Base-by-base conservation (phyloP, 2,329 filamentous ascomycete species). In the Emergomyces africanus region DNA sequence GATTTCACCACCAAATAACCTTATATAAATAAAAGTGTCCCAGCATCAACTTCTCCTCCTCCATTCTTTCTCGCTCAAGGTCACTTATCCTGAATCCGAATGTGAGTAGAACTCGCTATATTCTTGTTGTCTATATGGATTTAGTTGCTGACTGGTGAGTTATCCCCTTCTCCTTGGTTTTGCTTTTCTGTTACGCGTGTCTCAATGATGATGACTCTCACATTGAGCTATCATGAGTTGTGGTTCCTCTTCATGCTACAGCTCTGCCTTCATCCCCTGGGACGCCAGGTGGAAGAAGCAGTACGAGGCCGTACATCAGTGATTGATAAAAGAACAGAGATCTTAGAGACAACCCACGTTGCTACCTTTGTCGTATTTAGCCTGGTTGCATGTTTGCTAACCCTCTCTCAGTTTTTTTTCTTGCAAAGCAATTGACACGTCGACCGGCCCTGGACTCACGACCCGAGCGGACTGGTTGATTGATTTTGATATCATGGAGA, bases 261-360 rank as follows among this genome's bases (percentile, higher is more conserved):
- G 53, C 18, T 41, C 41, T 61, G 70, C 70, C 64, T 70, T 68
- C 67, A 74, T 74, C 71, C 70, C 70, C 69, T 59, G 58, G 41
- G 61, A 57, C 33, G 46, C 57, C 62, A 61, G 68, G 71, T 70
- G 72, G 73, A 74, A 72, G 72, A 69, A 70, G 70, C 69, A 66
- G 67, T 35, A 65, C 58, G 60, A 51, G 60, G 59, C 58, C 57
- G 61, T 59, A 59, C 58, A 66, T 70, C 69, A 59, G 65, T 76
- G 75, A 76, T 69, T 75, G 74, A 75, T 67, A 61, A 62, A 69
- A 46, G 75, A 77, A 77, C 75, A 77, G 75, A 77, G 68, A 77
- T 77, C 75, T 72, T 66, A 76, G 74, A 70, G 75, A 72, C 66
- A 53, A n/a, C 37, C 3, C 33, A 51, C 51, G 41, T 58, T 23